These are phyloP conservation scores for Coemansia erecta DNA, from an alignment of 192 early-diverging fungal genomes.

Conservation along the genomic window DNA sequence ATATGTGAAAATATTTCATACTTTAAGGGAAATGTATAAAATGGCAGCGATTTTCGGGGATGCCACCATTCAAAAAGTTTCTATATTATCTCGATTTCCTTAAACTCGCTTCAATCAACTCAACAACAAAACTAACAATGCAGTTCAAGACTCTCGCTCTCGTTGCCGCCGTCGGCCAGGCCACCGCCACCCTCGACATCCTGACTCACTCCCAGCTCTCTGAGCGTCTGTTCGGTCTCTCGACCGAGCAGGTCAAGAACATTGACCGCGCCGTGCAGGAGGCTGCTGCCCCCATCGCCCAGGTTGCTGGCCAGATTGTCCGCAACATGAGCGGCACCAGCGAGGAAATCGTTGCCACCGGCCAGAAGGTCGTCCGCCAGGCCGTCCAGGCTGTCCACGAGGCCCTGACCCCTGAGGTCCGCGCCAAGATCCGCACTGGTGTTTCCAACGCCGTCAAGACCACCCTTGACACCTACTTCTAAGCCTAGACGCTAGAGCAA, in stretches of 20 bases:
- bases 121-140: conserved; percentile 28
- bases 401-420: conserved; percentile 53
- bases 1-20: background rate
- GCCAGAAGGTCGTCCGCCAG: conserved; percentile 56
- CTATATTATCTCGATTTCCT: background rate
- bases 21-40: background rate
- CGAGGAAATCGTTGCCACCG: conserved; percentile 48
- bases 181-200: conserved; percentile 52
- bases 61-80: background rate
- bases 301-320: conserved; percentile 53
- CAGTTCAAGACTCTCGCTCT: conserved; percentile 53
- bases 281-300: conserved; percentile 52
- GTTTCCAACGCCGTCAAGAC: conserved; percentile 55
- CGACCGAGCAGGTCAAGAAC: conserved; percentile 55
- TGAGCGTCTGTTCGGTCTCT: conserved; percentile 52
- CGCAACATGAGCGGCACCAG: conserved; percentile 52
- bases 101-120: conserved; percentile 1
- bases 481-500: conserved; percentile 11
- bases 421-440: conserved; percentile 53
- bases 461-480: conserved; percentile 56
- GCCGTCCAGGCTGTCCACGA: conserved; percentile 53
- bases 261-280: conserved; percentile 55
- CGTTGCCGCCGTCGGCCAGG: conserved; percentile 50
- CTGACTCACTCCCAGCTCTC: conserved; percentile 53
- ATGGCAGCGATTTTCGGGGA: background rate